Base-by-base conservation (phyloP, 805 yeast species). In the Metschnikowia drakensbergensis region DNA sequence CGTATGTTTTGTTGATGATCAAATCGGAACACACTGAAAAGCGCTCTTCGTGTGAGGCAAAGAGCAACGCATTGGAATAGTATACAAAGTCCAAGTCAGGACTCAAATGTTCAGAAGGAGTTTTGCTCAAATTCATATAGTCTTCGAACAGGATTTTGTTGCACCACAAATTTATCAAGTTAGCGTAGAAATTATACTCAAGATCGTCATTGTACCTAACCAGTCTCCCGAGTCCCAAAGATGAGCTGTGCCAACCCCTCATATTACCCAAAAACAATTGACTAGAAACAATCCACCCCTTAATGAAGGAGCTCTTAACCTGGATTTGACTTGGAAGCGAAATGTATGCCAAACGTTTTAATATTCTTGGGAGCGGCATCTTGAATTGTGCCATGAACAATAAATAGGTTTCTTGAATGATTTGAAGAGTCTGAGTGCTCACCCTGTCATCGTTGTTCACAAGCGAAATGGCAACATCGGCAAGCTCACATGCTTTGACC, bases 371-470 rank as follows among this genome's bases (percentile, higher is more conserved):
- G 25, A 67, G 35, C 0, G 81, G 76, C 42, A 75, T 78, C 22
- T 71, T 57, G 45, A 66, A 69, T 4, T 65, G 58, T 2, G 79
- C 82, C 51, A 77, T 50, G 3, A 73, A 63, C 23, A 65, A 54
- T 31, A 72, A 64, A 51, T 77, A 79, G 28, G 65, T 54, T 52
- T 74, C 75, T 51, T 75, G 75, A 6, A 76, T 67, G 25, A 58
- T 58, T 47, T 68, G 68, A 33, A 68, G 66, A 42, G 67, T 61
- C 42, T 68, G 67, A 22, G 69, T 55, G 6, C 72, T 62, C 1
- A 70, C 60, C 2, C 65, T 63, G 2, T 65, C 59, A 27, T 61
- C 68, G 22, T 63, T 39, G 10, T 64, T 69, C n/a, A 75, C 57
- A 4, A 76, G 54, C 9, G 57, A 55, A 31, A 76, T 58, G 0